phyloP scores from a whole-genome alignment of 495 filamentous ascomycete species.

The Chaetomium cochliodes region DNA sequence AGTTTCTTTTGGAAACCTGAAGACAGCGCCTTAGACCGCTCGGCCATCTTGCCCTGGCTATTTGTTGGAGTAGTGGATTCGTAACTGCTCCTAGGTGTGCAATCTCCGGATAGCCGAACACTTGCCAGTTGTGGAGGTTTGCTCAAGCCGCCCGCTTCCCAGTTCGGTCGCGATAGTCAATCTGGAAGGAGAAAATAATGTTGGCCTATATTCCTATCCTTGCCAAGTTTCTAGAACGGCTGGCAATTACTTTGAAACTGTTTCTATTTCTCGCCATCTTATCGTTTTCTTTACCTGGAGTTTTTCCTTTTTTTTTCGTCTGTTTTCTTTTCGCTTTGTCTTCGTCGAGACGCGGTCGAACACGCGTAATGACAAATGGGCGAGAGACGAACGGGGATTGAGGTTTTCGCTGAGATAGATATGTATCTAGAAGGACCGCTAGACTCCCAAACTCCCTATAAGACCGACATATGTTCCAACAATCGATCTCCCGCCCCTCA shows the following conservation, averaged over 20 bases:
- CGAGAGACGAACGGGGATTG: too few species aligned
- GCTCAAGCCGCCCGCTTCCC: too few species aligned
- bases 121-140: background rate
- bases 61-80: background rate
- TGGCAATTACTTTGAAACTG: constrained; percentile 51
- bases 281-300: constrained; percentile 30
- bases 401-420: too few species aligned
- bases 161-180: background rate
- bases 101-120: too few species aligned
- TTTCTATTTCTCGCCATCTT: constrained; percentile 48
- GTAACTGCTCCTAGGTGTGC: background rate
- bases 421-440: too few species aligned
- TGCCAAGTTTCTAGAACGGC: constrained; percentile 51
- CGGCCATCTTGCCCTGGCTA: constrained; percentile 25
- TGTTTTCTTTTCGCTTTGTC: too few species aligned
- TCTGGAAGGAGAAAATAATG: background rate
- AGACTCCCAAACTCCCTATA: too few species aligned
- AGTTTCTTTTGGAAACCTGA: constrained; percentile 16
- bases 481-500: too few species aligned
- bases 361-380: too few species aligned
- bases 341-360: too few species aligned
- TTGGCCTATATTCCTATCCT: too few species aligned
- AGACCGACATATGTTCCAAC: too few species aligned
- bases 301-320: background rate
- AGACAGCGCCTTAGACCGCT: constrained; percentile 28